Base-by-base conservation (phyloP, 192 early-diverging fungal species). In the Funneliformis mosseae region DNA sequence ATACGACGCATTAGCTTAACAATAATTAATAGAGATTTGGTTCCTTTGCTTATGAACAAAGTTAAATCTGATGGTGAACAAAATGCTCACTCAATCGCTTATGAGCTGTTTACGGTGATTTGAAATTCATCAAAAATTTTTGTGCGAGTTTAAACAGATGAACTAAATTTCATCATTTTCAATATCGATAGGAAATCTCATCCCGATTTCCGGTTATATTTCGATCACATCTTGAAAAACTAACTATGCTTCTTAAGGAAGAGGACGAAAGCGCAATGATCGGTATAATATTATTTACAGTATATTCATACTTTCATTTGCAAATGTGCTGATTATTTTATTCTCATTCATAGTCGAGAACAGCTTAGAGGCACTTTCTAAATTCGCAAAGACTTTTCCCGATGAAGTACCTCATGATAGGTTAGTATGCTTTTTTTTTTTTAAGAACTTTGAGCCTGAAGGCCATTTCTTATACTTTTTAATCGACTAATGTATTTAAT, bases 1-100 rank as follows among this genome's bases (percentile, higher is more conserved):
- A 87, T 98, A 64, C 91, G 94, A 41, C 88, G 94, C 10, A 91
- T 95, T 14, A 90, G 91, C 10, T 82, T 96, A 50, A 92, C 91
- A 9, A 85, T 96, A 8, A 82, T 97, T 69, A 93, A 96, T 79
- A 92, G 90, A 62, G 90, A 88, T 69, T 78, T 88, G 46, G 86
- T 95, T 46, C 83, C 91, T 55, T 64, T 87, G 77, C 74, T 97
- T 75, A 80, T 96, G 68, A 84, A 88, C 72, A 73, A 88, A 66
- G 64, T 91, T 70, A 74, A 71, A 42, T 76, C 77, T 28, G 48
- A 25, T 18, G 39, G 43, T 23, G 33, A 33, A 12, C 64, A 67
- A 38, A 67, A 33, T 67, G 60, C 73, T 33, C 61, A 82, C 39
- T 87, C 78, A 41, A 76, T 81, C 38, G 91, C 93, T 2, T 88